Conservation (phyloP, 106 monocot genomes). For the Dendrobium chrysotoxum region DNA sequence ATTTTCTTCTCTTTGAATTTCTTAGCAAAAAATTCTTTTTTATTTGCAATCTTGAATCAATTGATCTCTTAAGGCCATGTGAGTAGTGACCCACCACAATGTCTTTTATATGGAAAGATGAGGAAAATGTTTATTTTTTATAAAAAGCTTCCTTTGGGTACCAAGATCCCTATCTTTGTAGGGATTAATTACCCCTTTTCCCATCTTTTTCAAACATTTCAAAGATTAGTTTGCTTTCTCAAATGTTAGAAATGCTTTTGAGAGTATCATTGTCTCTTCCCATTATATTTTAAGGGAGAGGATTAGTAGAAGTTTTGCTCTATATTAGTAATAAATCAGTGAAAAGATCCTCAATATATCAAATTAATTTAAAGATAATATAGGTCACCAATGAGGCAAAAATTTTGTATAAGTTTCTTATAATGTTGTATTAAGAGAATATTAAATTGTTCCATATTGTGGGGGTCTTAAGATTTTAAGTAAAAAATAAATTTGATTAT, state of each 20-base stretch:
- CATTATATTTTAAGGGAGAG: neutral
- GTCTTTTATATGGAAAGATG: neutral
- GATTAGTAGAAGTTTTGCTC: neutral
- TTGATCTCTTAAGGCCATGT: conserved; percentile 12
- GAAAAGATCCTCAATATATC: neutral
- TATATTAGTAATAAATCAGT: neutral
- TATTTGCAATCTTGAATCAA: conserved; percentile 15
- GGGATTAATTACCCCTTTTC: neutral
- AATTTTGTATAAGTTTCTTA: too few relatives aligned
- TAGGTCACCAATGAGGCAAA: neutral
- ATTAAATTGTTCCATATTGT: too few relatives aligned
- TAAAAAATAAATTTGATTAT: too few relatives aligned
- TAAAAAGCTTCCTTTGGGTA: conserved; percentile 17
- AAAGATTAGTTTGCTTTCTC: neutral
- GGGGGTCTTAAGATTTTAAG: too few relatives aligned
- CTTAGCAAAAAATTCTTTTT: neutral
- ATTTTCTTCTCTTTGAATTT: neutral
- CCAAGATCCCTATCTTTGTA: conserved; percentile 8
- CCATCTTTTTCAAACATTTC: neutral
- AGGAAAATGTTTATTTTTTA: conserved; percentile 6
- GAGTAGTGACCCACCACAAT: conserved; percentile 9
- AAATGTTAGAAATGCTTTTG: conserved; percentile 10
- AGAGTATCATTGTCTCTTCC: conserved; percentile 3
- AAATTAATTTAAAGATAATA: neutral
- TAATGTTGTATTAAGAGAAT: too few relatives aligned